A percentile compares a stretch with the other conserved stretches of the same genome.
These are phyloP conservation scores for Clitoria ternatea DNA, from an alignment of 306 rosid species.

Conservation along the genomic window DNA sequence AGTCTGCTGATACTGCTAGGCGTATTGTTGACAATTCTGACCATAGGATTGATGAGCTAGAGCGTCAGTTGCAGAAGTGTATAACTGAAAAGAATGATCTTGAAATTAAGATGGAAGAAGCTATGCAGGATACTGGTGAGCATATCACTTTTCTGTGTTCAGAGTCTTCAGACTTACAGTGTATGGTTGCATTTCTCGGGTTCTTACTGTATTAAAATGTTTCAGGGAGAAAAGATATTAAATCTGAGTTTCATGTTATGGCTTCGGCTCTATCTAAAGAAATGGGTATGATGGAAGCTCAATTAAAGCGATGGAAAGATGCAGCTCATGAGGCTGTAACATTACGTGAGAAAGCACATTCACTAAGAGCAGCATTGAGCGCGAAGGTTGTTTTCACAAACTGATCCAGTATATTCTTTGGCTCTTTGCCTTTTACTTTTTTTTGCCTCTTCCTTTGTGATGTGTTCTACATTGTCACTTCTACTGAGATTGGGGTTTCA, in stretches of 20 bases:
- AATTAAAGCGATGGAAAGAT: constrained; percentile 84
- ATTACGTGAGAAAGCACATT: constrained; percentile 64
- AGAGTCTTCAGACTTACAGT: constrained; percentile 20
- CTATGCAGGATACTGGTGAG: constrained; percentile 76
- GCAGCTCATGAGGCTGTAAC: constrained; percentile 77
- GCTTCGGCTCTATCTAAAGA: constrained; percentile 87
- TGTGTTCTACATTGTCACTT: constrained; percentile 3
- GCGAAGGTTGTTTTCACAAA: constrained; percentile 52
- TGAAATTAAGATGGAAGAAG: constrained; percentile 84
- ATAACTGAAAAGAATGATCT: constrained; percentile 64
- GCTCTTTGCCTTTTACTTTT: constrained; percentile 19
- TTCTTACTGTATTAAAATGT: constrained; percentile 28
- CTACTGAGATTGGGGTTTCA: not conserved
- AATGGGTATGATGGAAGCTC: constrained; percentile 96
- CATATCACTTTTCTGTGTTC: constrained; percentile 26
- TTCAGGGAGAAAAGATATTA: constrained; percentile 91
- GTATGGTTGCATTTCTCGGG: constrained; percentile 27
- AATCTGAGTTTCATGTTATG: constrained; percentile 89
- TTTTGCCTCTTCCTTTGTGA: constrained; percentile 6
- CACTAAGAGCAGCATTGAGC: constrained; percentile 48
- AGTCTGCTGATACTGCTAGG: constrained; percentile 64
- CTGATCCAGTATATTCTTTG: not conserved
- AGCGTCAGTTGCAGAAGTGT: constrained; percentile 72
- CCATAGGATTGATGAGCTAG: constrained; percentile 66
- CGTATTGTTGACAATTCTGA: constrained; percentile 49